A percentile compares a stretch with the other conserved stretches of the same genome.
Evolutionary conservation across 371 early-diverging fungal species (phyloP).

Genomic region (Apophysomyces variabilis): DNA sequence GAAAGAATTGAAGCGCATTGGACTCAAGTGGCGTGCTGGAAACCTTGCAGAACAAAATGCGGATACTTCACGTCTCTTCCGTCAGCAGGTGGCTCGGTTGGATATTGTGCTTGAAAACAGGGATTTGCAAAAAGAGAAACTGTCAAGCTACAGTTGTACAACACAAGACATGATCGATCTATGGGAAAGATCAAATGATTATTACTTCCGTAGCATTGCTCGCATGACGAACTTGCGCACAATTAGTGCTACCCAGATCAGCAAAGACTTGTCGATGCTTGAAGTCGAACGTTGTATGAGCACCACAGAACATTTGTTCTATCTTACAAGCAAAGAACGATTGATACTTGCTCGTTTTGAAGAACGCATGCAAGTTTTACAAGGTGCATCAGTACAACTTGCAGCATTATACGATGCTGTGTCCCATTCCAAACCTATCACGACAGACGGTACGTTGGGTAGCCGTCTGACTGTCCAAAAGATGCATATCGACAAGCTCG

Average conservation of each 20-base stretch:
- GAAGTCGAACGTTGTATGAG: conserved; percentile 76
- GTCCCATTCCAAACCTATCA: conserved; percentile 17
- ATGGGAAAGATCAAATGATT: conserved; percentile 70
- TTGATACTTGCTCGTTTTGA: conserved; percentile 41
- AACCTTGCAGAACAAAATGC: conserved; percentile 44
- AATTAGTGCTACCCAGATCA: conserved; percentile 56
- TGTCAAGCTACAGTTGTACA: conserved; percentile 29
- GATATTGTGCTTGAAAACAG: conserved; percentile 30
- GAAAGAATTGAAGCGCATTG: conserved; percentile 79
- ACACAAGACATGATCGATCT: conserved; percentile 42
- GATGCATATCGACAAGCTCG: conserved; percentile 51
- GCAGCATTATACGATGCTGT: conserved; percentile 33
- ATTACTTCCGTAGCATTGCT: conserved; percentile 75
- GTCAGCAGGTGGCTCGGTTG: conserved; percentile 36
- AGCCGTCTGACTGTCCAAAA: conserved; percentile 51
- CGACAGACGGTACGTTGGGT: conserved; percentile 26
- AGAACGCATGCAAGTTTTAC: conserved; percentile 32
- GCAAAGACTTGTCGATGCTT: conserved; percentile 70
- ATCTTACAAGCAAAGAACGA: conserved; percentile 67
- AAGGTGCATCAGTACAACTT: conserved; percentile 43
- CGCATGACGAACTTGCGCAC: conserved; percentile 70
- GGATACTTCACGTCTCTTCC: conserved; percentile 41
- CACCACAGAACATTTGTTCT: conserved; percentile 74
- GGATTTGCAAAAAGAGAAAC: conserved; percentile 32
- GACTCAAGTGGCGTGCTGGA: conserved; percentile 73